phyloP scores from a whole-genome alignment of 2,329 filamentous ascomycete genomes.

The Ophiostoma ips region DNA sequence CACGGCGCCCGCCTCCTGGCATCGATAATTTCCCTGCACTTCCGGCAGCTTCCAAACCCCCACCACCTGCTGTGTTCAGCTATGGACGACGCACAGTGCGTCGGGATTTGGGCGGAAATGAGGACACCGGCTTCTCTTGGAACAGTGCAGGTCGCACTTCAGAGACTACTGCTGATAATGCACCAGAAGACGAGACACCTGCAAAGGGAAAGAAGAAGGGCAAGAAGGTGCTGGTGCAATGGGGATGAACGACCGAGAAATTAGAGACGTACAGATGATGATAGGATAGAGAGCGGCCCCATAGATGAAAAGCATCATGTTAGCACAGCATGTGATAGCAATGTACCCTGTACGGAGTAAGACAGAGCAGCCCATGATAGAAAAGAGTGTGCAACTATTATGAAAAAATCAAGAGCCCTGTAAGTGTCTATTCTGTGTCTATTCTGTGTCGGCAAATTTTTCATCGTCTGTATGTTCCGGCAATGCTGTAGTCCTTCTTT shows the following conservation, averaged over 20 bases:
- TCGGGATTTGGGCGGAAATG: slow-evolving; percentile 32
- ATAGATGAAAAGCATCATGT: too few species aligned
- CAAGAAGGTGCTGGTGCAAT: slow-evolving; percentile 48
- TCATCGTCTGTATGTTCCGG: slow-evolving; percentile 33
- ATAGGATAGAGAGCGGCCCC: too few species aligned
- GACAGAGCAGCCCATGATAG: too few species aligned
- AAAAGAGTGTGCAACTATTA: too few species aligned
- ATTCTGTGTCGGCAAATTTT: not conserved
- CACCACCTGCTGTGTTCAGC: slow-evolving; percentile 47
- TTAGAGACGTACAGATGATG: too few species aligned
- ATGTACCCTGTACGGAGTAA: too few species aligned
- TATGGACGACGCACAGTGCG: slow-evolving; percentile 43
- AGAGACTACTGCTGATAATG: slow-evolving; percentile 14
- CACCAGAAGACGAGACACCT: slow-evolving; percentile 16
- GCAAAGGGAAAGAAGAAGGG: slow-evolving; percentile 41
- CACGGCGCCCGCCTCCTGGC: slow-evolving; percentile 13
- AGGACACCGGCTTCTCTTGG: slow-evolving; percentile 41
- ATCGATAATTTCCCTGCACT: slow-evolving; percentile 69
- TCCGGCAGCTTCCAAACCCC: slow-evolving; percentile 59
- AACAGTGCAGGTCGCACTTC: slow-evolving; percentile 19
- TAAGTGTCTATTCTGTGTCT: too few species aligned
- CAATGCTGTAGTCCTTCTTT: slow-evolving; percentile 57
- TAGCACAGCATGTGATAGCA: too few species aligned
- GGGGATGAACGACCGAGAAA: slow-evolving; percentile 30
- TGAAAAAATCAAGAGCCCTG: too few species aligned